A percentile compares a stretch with the other conserved stretches of the same genome.
phyloP scores from a whole-genome alignment of 192 early-diverging fungal species.

The Coemansia sp. region DNA sequence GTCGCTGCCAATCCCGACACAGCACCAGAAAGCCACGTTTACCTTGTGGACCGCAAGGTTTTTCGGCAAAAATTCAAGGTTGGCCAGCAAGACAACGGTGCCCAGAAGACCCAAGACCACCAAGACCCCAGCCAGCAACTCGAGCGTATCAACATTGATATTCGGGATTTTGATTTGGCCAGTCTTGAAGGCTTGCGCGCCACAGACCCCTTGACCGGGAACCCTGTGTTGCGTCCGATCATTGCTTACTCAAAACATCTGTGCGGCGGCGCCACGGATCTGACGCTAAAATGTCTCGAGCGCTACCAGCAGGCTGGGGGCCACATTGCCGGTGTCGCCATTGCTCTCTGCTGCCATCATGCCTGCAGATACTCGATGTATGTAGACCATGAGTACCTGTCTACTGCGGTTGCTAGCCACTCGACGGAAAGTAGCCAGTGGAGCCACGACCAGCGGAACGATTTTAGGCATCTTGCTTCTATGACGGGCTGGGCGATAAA shows the following conservation, averaged over 20 bases:
- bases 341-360: conserved; percentile 92
- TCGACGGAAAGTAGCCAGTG: conserved; percentile 6
- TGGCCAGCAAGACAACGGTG: conserved; percentile 5
- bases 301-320: conserved; percentile 55
- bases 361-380: conserved; percentile 73
- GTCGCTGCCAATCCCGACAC: background rate
- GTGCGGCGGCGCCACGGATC: conserved; percentile 87
- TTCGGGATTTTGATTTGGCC: conserved; percentile 80
- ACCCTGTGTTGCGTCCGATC: conserved; percentile 38
- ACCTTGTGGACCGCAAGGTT: conserved; percentile 77
- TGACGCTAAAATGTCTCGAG: conserved; percentile 73
- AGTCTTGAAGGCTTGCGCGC: conserved; percentile 41
- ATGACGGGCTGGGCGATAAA: conserved; percentile 78
- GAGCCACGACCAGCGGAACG: conserved; percentile 52
- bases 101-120: background rate
- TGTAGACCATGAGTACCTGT: conserved; percentile 64
- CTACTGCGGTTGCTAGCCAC: conserved; percentile 4
- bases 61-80: conserved; percentile 69
- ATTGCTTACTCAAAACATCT: conserved; percentile 86
- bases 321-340: conserved; percentile 66
- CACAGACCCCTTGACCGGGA: conserved; percentile 13
- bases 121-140: conserved; percentile 25
- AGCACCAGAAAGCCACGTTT: conserved; percentile 37
- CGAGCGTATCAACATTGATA: conserved; percentile 71
- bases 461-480: conserved; percentile 64